These are phyloP conservation scores for Thymus mandschuricus DNA, from an alignment of 257 asterid species.

Conservation along the genomic window DNA sequence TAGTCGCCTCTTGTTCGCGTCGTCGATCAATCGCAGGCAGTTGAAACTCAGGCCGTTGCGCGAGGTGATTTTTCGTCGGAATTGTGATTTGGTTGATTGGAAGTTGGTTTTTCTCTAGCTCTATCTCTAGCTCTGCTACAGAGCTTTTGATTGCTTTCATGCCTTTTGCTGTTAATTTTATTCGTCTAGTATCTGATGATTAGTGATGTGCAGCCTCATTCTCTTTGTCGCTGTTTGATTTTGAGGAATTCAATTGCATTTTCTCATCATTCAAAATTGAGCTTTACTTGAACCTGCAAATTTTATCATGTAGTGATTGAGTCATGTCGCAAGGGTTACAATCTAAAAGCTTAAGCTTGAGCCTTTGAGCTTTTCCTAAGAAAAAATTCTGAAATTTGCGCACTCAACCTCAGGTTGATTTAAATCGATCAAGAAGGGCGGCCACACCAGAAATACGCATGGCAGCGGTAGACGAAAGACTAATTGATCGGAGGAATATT, in stretches of 20 bases:
- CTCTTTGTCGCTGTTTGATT: background rate
- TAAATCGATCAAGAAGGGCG: constrained; percentile 40
- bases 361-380: too few relatives aligned
- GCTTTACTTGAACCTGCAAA: background rate
- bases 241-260: constrained; percentile 4
- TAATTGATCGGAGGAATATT: constrained; percentile 38
- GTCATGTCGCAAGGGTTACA: constrained; percentile 1
- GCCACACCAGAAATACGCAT: constrained; percentile 45
- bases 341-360: background rate
- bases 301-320: background rate
- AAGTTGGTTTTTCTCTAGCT: constrained; percentile 2
- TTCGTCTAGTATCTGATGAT: too few relatives aligned
- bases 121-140: background rate
- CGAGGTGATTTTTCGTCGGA: constrained; percentile 39
- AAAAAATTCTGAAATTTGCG: constrained; percentile 3
- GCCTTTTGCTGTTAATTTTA: constrained; percentile 7
- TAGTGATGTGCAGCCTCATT: too few relatives aligned
- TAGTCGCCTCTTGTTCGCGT: constrained; percentile 24
- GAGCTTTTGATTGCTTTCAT: background rate
- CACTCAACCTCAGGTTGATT: constrained; percentile 43
- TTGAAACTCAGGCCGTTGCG: constrained; percentile 29
- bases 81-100: constrained; percentile 17
- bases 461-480: constrained; percentile 63
- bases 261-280: background rate
- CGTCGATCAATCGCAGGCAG: constrained; percentile 30